Evolutionary conservation across 257 asterid genomes (phyloP).

Genomic region (Cordia subcordata): DNA sequence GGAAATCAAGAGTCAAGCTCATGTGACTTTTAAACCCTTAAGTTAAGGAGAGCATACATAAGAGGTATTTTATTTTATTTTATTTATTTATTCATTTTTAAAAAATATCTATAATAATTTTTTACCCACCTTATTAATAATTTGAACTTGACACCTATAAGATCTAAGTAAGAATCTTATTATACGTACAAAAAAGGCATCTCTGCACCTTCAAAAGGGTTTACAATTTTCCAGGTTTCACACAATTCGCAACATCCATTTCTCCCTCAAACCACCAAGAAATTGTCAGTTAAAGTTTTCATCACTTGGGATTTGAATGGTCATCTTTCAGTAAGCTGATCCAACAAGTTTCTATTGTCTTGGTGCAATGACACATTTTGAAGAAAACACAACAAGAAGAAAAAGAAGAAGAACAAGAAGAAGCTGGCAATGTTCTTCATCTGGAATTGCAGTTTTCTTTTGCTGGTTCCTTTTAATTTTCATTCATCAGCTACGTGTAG

Average conservation of each 20-base stretch:
- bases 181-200: too few relatives aligned
- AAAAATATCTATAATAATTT: too few relatives aligned
- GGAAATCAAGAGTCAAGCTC: slow-evolving; percentile 62
- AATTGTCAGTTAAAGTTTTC: slow-evolving; percentile 19
- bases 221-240: neutral
- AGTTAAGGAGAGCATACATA: slow-evolving; percentile 25
- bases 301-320: slow-evolving; percentile 6
- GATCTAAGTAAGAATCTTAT: too few relatives aligned
- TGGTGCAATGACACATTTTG: slow-evolving; percentile 19
- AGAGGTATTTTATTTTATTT: too few relatives aligned
- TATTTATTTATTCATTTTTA: too few relatives aligned
- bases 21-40: slow-evolving; percentile 39
- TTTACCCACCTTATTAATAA: too few relatives aligned
- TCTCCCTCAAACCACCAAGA: too few relatives aligned
- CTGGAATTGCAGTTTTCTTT: slow-evolving; percentile 22
- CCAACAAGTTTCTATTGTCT: neutral
- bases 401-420: slow-evolving; percentile 11
- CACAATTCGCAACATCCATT: neutral
- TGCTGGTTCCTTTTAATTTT: slow-evolving; percentile 34
- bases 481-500: slow-evolving; percentile 19
- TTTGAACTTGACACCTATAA: too few relatives aligned
- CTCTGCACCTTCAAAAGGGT: too few relatives aligned
- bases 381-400: slow-evolving; percentile 10
- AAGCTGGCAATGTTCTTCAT: slow-evolving; percentile 4
- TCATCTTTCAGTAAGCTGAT: slow-evolving; percentile 13